Conservation (phyloP, 2,329 filamentous ascomycete species). For the Penicillium sp. region DNA sequence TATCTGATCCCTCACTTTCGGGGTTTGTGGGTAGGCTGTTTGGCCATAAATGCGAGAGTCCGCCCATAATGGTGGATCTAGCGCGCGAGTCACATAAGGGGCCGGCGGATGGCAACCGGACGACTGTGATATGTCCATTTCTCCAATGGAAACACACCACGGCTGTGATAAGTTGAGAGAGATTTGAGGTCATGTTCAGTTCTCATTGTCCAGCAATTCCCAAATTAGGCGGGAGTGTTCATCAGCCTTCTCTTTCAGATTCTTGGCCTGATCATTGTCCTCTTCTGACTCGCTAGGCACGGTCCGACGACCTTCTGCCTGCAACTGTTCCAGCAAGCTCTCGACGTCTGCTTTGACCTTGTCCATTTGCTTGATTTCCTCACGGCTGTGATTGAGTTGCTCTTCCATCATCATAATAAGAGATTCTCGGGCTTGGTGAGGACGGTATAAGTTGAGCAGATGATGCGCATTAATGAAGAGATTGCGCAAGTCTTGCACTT, state of each 20-base stretch:
- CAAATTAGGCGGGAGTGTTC: constrained; percentile 40
- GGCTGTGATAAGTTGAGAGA: neutral
- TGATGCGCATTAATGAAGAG: constrained; percentile 91
- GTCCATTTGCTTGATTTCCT: constrained; percentile 77
- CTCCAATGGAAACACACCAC: neutral
- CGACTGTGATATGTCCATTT: neutral
- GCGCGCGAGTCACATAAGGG: too few species aligned
- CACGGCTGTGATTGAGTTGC: constrained; percentile 69
- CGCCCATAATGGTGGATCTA: too few species aligned
- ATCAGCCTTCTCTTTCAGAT: constrained; percentile 18
- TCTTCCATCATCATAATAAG: constrained; percentile 86
- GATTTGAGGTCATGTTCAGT: constrained; percentile 14
- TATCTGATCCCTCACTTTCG: too few species aligned
- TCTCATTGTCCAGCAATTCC: constrained; percentile 40
- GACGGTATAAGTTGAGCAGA: constrained; percentile 89
- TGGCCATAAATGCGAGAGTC: too few species aligned
- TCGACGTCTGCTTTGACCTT: constrained; percentile 70
- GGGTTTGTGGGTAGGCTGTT: too few species aligned
- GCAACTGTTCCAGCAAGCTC: constrained; percentile 37
- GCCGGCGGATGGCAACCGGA: too few species aligned
- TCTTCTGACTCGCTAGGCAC: constrained; percentile 10
- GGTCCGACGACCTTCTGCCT: constrained; percentile 30
- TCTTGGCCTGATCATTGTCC: constrained; percentile 7
- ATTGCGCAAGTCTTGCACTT: constrained; percentile 75
- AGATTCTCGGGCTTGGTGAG: constrained; percentile 87